These are phyloP conservation scores for Sphaerulina musiva DNA, from an alignment of 2,329 filamentous ascomycete genomes.

Conservation along the genomic window DNA sequence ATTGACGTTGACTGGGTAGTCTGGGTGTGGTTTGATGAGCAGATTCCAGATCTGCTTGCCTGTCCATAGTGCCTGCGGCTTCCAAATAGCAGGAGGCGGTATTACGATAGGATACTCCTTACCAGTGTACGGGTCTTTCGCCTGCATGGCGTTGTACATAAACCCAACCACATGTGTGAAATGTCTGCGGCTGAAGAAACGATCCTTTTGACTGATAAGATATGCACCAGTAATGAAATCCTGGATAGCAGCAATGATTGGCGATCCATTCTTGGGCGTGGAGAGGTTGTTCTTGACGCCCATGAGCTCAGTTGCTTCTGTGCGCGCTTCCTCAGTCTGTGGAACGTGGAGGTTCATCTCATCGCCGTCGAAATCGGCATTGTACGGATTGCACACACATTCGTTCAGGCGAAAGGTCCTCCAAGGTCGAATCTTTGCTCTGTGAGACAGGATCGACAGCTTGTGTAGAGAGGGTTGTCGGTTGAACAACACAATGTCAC, in stretches of 20 bases:
- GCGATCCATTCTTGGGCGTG: slow-evolving; percentile 95
- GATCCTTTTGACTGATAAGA: slow-evolving; percentile 82
- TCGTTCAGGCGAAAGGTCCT: slow-evolving; percentile 95
- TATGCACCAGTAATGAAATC: slow-evolving; percentile 98
- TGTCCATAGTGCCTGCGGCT: slow-evolving; percentile 84
- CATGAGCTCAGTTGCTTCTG: slow-evolving; percentile 94
- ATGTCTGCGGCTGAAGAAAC: slow-evolving; percentile 80
- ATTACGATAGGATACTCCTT: slow-evolving; percentile 64
- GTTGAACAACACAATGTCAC: slow-evolving; percentile 95
- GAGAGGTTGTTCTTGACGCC: slow-evolving; percentile 94
- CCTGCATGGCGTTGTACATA: slow-evolving; percentile 72
- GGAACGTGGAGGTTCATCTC: slow-evolving; percentile 99
- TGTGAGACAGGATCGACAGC: slow-evolving; percentile 94
- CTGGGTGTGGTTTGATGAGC: slow-evolving; percentile 78
- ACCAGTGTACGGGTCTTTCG: slow-evolving; percentile 43
- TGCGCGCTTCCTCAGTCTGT: slow-evolving; percentile 91
- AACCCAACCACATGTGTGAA: slow-evolving; percentile 88
- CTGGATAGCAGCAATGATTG: slow-evolving; percentile 97
- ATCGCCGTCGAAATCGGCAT: slow-evolving; percentile 97
- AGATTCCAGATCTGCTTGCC: slow-evolving; percentile 95
- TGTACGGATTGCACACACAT: slow-evolving; percentile 96
- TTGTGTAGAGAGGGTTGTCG: slow-evolving; percentile 97
- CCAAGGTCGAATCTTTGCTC: slow-evolving; percentile 88
- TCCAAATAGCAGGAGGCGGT: slow-evolving; percentile 78
- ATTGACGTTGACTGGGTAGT: slow-evolving; percentile 79